Evolutionary conservation across 495 filamentous ascomycete genomes (phyloP).

Genomic region (Penicillium arizonense): DNA sequence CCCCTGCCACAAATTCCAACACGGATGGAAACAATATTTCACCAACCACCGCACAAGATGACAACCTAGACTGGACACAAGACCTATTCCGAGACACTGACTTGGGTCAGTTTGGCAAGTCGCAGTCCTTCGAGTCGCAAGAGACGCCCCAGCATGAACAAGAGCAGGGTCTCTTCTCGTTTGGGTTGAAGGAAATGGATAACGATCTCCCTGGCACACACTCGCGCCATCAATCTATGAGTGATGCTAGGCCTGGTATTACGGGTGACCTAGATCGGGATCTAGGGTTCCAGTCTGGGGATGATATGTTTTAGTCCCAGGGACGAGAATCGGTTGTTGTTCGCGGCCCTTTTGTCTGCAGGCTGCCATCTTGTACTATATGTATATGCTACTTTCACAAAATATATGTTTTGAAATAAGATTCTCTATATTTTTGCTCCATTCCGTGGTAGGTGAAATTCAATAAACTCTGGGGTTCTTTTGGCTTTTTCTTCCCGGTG

Average conservation of each 20-base stretch:
- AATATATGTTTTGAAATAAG: no score
- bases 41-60: constrained; percentile 13
- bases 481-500: no score
- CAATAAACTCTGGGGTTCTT: no score
- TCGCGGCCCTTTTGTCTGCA: no score
- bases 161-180: constrained; percentile 27
- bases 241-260: constrained; percentile 23
- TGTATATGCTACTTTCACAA: no score
- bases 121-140: not conserved
- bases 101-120: constrained; percentile 2
- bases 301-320: constrained; percentile 35
- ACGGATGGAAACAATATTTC: constrained; percentile 7
- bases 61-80: constrained; percentile 36
- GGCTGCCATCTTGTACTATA: no score
- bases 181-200: constrained; percentile 18
- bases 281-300: constrained; percentile 33
- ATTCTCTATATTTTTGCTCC: no score
- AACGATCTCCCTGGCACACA: not conserved
- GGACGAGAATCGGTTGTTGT: no score
- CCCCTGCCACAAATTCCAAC: not conserved
- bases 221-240: constrained; percentile 7
- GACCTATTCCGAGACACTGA: constrained; percentile 31
- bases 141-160: not conserved
- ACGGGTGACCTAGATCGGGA: constrained; percentile 46
- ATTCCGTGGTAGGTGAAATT: no score